Conservation (phyloP, 2,329 filamentous ascomycete species). For the Diplodia seriata region DNA sequence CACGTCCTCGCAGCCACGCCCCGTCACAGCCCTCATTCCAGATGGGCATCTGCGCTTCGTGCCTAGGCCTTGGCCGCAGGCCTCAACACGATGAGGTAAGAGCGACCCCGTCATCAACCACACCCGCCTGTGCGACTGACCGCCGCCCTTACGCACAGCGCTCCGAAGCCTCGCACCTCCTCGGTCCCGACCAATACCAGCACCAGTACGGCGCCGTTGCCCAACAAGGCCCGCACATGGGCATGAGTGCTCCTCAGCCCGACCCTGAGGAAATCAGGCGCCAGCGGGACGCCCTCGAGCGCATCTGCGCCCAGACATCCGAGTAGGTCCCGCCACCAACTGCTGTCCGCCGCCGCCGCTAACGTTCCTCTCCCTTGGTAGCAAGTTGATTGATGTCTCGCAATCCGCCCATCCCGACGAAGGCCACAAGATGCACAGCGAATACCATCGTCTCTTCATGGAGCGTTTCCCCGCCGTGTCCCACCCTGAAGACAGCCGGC, state of each 20-base stretch:
- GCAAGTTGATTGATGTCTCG: constrained; percentile 59
- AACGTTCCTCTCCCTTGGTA: constrained; percentile 43
- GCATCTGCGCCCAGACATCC: constrained; percentile 57
- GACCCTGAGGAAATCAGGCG: constrained; percentile 58
- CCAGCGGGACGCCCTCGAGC: constrained; percentile 57
- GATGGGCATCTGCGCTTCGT: constrained; percentile 59
- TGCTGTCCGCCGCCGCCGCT: constrained; percentile 1
- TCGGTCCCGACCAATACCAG: constrained; percentile 51
- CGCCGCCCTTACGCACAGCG: constrained; percentile 43
- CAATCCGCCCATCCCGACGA: constrained; percentile 51
- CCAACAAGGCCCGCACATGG: constrained; percentile 41
- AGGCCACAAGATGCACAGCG: constrained; percentile 46
- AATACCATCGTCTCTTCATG: constrained; percentile 52
- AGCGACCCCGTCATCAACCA: constrained; percentile 30
- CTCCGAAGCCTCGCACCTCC: constrained; percentile 55
- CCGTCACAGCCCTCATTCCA: constrained; percentile 31
- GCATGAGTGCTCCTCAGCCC: constrained; percentile 48
- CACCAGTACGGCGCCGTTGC: constrained; percentile 54
- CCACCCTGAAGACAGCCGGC: constrained; percentile 29
- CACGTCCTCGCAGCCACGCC: constrained; percentile 22
- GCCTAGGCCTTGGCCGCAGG: constrained; percentile 54
- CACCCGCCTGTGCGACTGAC: constrained; percentile 20
- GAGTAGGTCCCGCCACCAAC: constrained; percentile 47
- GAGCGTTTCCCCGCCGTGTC: constrained; percentile 47
- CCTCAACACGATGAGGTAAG: constrained; percentile 54